Conservation (phyloP, 371 early-diverging fungal species). For the Lichtheimia hyalospora region DNA sequence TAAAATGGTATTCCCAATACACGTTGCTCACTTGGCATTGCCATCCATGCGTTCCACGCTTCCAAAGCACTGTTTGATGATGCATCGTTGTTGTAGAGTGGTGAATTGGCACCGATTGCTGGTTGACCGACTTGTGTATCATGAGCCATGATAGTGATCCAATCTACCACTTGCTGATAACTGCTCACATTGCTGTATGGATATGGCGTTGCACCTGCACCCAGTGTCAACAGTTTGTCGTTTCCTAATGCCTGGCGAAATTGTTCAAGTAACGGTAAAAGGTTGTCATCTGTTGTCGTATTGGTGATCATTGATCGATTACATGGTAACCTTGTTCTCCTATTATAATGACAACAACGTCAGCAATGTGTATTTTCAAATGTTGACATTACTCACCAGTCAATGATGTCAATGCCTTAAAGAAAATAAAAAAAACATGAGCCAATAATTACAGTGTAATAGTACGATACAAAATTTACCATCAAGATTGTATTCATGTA, state of each 20-base stretch:
- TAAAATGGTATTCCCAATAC: slow-evolving; percentile 3
- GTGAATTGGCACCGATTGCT: slow-evolving; percentile 1
- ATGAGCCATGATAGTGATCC: slow-evolving; percentile 5
- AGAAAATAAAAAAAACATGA: too few relatives aligned
- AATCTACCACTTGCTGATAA: slow-evolving; percentile 5
- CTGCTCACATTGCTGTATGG: background rate
- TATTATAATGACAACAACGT: background rate
- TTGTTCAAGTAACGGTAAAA: background rate
- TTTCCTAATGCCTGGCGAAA: background rate
- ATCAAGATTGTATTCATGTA: slow-evolving; percentile 16
- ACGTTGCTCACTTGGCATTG: background rate
- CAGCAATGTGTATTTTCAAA: background rate
- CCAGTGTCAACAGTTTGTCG: slow-evolving; percentile 3
- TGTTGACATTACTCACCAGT: background rate
- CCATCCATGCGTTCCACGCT: slow-evolving; percentile 7
- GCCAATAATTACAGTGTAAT: too few relatives aligned
- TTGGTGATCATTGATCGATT: background rate
- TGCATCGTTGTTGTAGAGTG: background rate
- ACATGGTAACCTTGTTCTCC: background rate
- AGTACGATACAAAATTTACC: slow-evolving; percentile 5
- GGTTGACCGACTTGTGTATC: slow-evolving; percentile 5
- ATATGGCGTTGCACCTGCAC: background rate
- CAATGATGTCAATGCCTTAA: slow-evolving; percentile 5
- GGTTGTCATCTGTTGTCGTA: background rate
- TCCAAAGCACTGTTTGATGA: slow-evolving; percentile 2